phyloP scores from a whole-genome alignment of 1,284 basidiomycete species.

The Leucoagaricus sp. region DNA sequence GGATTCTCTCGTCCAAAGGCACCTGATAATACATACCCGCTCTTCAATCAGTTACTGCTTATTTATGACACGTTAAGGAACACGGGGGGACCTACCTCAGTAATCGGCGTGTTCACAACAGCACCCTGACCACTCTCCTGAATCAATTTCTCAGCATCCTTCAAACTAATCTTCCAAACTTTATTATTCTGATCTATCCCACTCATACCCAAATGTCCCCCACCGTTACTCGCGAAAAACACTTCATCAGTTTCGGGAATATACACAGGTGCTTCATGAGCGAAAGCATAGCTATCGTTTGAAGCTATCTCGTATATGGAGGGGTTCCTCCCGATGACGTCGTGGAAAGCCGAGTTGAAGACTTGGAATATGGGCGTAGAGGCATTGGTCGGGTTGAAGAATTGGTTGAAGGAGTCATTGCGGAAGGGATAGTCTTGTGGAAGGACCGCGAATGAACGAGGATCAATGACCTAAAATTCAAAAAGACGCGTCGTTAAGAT shows the following conservation, averaged over 20 bases:
- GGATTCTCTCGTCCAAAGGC: conserved; percentile 46
- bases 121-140: conserved; percentile 26
- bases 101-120: conserved; percentile 55
- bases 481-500: too few relatives aligned
- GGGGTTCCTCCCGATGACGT: conserved; percentile 58
- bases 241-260: conserved; percentile 59
- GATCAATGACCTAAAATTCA: conserved; percentile 39
- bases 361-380: conserved; percentile 68
- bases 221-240: conserved; percentile 50
- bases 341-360: conserved; percentile 61
- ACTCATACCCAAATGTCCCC: conserved; percentile 41
- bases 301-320: conserved; percentile 59
- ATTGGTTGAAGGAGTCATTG: conserved; percentile 35
- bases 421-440: conserved; percentile 40
- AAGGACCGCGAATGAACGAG: conserved; percentile 46
- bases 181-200: conserved; percentile 47
- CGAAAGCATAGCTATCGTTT: conserved; percentile 62
- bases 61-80: too few relatives aligned
- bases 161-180: conserved; percentile 47
- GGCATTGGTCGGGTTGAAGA: conserved; percentile 46
- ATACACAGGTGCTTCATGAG: conserved; percentile 76
- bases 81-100: conserved; percentile 41
- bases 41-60: too few relatives aligned
- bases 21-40: conserved; percentile 34
- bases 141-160: conserved; percentile 41